A percentile compares a stretch with the other conserved stretches of the same genome.
Evolutionary conservation across 164 flowering plant genomes (phyloP).

Genomic region (Piper longum): DNA sequence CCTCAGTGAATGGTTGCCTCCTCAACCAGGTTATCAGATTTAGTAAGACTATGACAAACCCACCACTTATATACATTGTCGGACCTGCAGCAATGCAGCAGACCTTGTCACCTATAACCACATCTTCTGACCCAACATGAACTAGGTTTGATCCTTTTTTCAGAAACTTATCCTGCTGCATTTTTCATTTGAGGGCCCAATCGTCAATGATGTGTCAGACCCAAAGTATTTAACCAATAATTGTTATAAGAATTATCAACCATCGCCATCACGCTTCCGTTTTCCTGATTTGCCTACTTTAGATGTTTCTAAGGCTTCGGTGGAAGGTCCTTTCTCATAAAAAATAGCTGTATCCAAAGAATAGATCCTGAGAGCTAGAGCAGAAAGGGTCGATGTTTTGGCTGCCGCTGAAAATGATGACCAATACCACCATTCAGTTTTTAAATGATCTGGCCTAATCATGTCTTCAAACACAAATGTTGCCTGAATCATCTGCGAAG

Average conservation of each 20-base stretch:
- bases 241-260: background rate
- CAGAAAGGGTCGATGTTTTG: slow-evolving; percentile 58
- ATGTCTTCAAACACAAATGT: slow-evolving; percentile 64
- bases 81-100: too few species aligned
- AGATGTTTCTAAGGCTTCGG: slow-evolving; percentile 33
- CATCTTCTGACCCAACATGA: too few species aligned
- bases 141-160: too few species aligned
- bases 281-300: slow-evolving; percentile 36
- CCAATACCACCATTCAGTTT: slow-evolving; percentile 95
- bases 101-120: too few species aligned
- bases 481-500: slow-evolving; percentile 79
- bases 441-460: slow-evolving; percentile 66
- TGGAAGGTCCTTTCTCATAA: slow-evolving; percentile 39
- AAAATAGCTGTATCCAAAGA: slow-evolving; percentile 69
- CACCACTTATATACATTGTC: too few species aligned
- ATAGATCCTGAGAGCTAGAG: slow-evolving; percentile 79
- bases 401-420: slow-evolving; percentile 96
- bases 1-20: too few species aligned
- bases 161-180: too few species aligned
- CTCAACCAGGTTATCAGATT: too few species aligned
- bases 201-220: too few species aligned
- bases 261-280: slow-evolving; percentile 30
- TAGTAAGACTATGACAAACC: too few species aligned
- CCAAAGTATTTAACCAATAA: too few species aligned
- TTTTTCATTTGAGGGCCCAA: too few species aligned